Conservation (phyloP, 345 rosid genomes). For the Euphorbia pulcherrima region DNA sequence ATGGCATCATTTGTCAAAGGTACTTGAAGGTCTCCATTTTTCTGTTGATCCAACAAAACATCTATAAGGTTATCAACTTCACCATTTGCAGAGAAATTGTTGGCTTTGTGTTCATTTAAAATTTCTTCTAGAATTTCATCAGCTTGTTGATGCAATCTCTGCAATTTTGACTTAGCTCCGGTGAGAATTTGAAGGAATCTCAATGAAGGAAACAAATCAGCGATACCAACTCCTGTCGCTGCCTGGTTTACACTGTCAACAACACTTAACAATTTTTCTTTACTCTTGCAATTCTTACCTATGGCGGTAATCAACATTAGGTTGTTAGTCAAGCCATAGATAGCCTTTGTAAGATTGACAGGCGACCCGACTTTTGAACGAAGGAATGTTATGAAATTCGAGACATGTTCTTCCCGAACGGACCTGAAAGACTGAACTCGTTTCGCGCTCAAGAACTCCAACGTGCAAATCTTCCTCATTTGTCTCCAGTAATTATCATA, state of each 20-base stretch:
- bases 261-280: constrained; percentile 16
- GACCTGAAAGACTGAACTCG: too few species aligned
- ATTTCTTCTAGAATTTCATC: constrained; percentile 10
- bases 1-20: constrained; percentile 3
- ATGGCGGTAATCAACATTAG: constrained; percentile 25
- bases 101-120: constrained; percentile 7
- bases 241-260: background rate
- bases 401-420: constrained; percentile 4
- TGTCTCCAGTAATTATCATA: too few species aligned
- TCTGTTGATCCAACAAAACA: constrained; percentile 20
- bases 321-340: constrained; percentile 11
- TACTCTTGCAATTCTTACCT: constrained; percentile 24
- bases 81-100: background rate
- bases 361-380: constrained; percentile 16
- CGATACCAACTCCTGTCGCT: constrained; percentile 23
- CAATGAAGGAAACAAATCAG: constrained; percentile 20
- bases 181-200: background rate
- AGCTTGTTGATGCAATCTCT: background rate
- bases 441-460: too few species aligned
- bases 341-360: constrained; percentile 16
- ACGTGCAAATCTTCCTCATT: too few species aligned
- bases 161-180: background rate
- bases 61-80: constrained; percentile 2
- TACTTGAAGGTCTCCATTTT: constrained; percentile 4
- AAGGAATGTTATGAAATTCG: background rate